phyloP scores from a whole-genome alignment of 2,329 filamentous ascomycete genomes.

The Arthrobotrys conoides region DNA sequence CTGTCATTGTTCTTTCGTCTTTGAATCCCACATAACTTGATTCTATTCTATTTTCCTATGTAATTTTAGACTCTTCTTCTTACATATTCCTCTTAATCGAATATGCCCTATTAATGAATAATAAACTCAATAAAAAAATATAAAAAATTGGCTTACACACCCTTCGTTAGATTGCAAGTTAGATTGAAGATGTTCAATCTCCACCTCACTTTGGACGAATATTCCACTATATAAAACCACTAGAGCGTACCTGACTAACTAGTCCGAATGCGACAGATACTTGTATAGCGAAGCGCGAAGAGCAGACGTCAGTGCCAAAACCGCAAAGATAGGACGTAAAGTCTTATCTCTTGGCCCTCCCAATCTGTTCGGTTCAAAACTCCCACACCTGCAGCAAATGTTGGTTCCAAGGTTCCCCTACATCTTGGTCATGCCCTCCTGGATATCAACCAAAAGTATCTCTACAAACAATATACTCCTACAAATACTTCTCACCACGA shows the following conservation, averaged over 20 bases:
- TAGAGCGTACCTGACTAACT: not conserved
- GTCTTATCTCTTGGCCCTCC: slow-evolving; percentile 17
- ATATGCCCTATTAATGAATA: slow-evolving; percentile 60
- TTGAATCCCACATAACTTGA: not conserved
- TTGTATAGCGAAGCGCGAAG: not conserved
- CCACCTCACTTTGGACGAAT: not conserved
- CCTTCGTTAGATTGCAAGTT: not conserved
- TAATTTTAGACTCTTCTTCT: slow-evolving; percentile 58
- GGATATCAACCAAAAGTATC: not conserved
- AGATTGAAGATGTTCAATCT: not conserved
- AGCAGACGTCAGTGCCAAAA: slow-evolving; percentile 4
- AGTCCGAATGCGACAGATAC: no score
- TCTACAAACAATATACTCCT: not conserved
- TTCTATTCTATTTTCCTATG: slow-evolving; percentile 47
- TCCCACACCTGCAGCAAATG: slow-evolving; percentile 38
- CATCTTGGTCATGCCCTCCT: not conserved
- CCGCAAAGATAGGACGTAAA: not conserved
- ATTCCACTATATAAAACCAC: no score
- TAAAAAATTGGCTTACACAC: slow-evolving; percentile 8
- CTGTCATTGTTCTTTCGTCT: not conserved
- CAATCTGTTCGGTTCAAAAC: slow-evolving; percentile 45
- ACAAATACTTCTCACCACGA: not conserved
- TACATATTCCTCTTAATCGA: slow-evolving; percentile 46
- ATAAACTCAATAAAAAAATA: slow-evolving; percentile 35
- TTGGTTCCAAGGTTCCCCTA: slow-evolving; percentile 11